Percentiles rank a stretch among this genome's conserved stretches.
phyloP scores from a whole-genome alignment of 371 early-diverging fungal species.

The Dinochytrium kinnereticum region DNA sequence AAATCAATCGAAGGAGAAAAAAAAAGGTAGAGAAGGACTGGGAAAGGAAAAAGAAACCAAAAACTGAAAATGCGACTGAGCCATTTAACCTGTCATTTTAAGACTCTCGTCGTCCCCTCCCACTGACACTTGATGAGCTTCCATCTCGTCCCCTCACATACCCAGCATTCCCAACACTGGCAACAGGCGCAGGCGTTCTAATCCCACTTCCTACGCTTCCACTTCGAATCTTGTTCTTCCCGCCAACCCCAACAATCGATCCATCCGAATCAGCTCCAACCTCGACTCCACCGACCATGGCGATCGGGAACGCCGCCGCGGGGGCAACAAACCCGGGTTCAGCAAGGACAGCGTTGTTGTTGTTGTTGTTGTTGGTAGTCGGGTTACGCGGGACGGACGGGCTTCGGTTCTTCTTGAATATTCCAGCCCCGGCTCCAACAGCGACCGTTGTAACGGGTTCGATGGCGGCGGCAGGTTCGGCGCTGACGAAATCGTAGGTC shows the following conservation, averaged over 20 bases:
- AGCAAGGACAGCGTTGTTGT: not conserved
- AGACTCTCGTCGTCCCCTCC: too few relatives aligned
- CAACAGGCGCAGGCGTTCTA: not conserved
- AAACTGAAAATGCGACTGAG: too few relatives aligned
- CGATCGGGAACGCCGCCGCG: not conserved
- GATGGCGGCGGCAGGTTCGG: not conserved
- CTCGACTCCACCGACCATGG: slow-evolving; percentile 4
- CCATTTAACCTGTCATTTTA: too few relatives aligned
- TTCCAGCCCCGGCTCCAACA: not conserved
- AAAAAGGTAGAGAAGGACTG: too few relatives aligned
- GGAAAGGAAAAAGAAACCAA: too few relatives aligned
- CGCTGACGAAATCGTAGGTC: not conserved
- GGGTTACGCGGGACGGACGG: too few relatives aligned
- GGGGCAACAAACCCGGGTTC: not conserved
- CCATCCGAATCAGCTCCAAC: slow-evolving; percentile 2
- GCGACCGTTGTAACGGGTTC: not conserved
- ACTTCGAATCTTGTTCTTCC: not conserved
- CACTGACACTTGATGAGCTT: not conserved
- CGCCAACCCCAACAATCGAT: slow-evolving; percentile 1
- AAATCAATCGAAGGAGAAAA: too few relatives aligned
- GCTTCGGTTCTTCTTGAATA: not conserved
- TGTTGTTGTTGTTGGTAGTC: not conserved
- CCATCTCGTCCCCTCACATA: not conserved
- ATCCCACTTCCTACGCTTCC: slow-evolving; percentile 6
- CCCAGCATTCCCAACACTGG: not conserved